phyloP scores from a whole-genome alignment of 2,329 filamentous ascomycete genomes.

The Nothomitra cinnamomea region DNA sequence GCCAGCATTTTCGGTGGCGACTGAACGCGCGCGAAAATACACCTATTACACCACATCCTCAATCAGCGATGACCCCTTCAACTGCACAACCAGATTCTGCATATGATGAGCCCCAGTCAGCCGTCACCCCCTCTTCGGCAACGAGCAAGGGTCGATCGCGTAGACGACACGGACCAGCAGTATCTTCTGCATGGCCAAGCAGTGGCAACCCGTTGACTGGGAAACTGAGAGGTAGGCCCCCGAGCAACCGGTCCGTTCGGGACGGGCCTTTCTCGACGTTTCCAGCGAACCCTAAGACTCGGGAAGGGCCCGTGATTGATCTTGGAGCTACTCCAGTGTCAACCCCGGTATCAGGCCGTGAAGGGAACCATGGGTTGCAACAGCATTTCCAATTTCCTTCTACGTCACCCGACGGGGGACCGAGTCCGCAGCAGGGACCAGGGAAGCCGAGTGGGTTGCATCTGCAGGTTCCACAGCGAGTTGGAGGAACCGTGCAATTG shows the following conservation, averaged over 20 bases:
- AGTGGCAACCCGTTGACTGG: constrained; percentile 43
- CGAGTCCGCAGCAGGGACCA: constrained; percentile 16
- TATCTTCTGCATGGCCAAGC: constrained; percentile 79
- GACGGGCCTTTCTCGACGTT: constrained; percentile 56
- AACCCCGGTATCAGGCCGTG: constrained; percentile 27
- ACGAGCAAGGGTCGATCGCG: constrained; percentile 32
- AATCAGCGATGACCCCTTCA: constrained; percentile 58
- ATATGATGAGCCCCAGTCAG: constrained; percentile 50
- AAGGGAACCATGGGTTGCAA: constrained; percentile 14
- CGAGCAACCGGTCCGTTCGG: constrained; percentile 48
- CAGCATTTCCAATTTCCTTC: constrained; percentile 11
- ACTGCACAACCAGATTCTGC: constrained; percentile 30
- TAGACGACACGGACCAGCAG: constrained; percentile 63
- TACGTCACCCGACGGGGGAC: constrained; percentile 15
- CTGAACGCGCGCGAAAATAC: constrained; percentile 40
- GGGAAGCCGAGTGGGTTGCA: constrained; percentile 32
- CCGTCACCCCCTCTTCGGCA: constrained; percentile 43
- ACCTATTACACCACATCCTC: constrained; percentile 52
- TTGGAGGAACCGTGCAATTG: constrained; percentile 2
- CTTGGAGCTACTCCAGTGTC: constrained; percentile 23
- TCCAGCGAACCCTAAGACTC: constrained; percentile 39
- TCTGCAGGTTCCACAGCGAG: constrained; percentile 45
- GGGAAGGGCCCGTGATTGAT: constrained; percentile 29
- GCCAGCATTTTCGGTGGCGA: constrained; percentile 26
- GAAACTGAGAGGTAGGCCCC: constrained; percentile 65